Base-by-base conservation (phyloP, 441 rosid species). In the Adansonia madagascariensis region DNA sequence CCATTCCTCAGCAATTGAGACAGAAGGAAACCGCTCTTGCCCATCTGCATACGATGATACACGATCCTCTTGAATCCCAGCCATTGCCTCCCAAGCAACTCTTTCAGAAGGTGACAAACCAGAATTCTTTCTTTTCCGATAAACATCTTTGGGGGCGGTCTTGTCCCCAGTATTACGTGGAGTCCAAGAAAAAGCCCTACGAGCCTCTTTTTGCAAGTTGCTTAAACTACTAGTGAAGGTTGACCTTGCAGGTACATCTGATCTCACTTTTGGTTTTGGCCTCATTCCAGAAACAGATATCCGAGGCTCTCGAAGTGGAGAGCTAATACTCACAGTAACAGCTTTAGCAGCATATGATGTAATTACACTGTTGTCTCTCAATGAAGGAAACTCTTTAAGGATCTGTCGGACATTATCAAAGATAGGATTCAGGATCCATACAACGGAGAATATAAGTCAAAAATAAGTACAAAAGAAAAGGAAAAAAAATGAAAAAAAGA, bases 141-240 rank as follows among this genome's bases (percentile, higher is more conserved):
- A 84, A 65, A 81, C 90, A 89, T 96, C 98, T 86, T 93, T 92
- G 31, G 95, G 84, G 47, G 92, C 82, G 62, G 86, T 84, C 89
- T 88, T 93, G 73, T 91, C 98, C 78, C 89, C 95, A 78, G 88
- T 82, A 83, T 96, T 91, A 77, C 97, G 91, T 76, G 98, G 98
- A 77, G 97, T 87, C 98, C 99, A 94, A 80, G 99, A 94, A 82
- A 96, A 94, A 82, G 98, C 99, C 80, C 98, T 89, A 22, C 99
- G 98, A 75, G 98, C 98, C 91, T 91, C 98, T 82, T 91, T 96
- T 80, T 94, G 98, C 82, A 96, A 88, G 88, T 91, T 92, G 85
- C 89, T 96, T 85, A 94, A 88, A 88, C 98, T 94, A 85, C 87
- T 94, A 56, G 93, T 82, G 80, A 96, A 94, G 71, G 97, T 88